phyloP scores from a whole-genome alignment of 2,329 filamentous ascomycete genomes.

The Trichoderma sp. region DNA sequence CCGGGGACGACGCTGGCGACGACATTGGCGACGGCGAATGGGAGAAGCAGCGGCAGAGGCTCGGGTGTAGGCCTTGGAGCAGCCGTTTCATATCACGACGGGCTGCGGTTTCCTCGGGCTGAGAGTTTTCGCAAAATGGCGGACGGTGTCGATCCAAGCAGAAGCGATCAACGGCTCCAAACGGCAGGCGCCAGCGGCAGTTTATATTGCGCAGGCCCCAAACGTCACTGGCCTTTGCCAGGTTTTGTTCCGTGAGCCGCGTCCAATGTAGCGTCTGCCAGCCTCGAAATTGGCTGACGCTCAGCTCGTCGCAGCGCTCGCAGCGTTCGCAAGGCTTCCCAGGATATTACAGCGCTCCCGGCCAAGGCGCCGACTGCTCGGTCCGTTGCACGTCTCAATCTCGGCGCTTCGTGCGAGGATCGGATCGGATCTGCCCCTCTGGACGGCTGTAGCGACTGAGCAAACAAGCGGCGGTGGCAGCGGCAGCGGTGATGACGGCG shows the following conservation, averaged over 20 bases:
- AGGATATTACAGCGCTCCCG: not conserved
- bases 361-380: not conserved
- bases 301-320: not conserved
- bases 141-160: not conserved
- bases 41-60: slow-evolving; percentile 12
- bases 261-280: slow-evolving; percentile 3
- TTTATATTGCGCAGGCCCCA: slow-evolving; percentile 25
- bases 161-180: not conserved
- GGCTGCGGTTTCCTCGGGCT: slow-evolving; percentile 5
- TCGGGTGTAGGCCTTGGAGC: slow-evolving; percentile 24
- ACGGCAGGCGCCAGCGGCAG: slow-evolving; percentile 18
- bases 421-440: not conserved
- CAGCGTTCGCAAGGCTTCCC: not conserved
- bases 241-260: slow-evolving; percentile 18
- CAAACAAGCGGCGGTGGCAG: not conserved
- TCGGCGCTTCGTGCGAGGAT: not conserved
- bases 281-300: slow-evolving; percentile 20
- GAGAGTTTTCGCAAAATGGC: not conserved
- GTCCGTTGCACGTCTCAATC: not conserved
- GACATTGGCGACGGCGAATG: slow-evolving; percentile 10
- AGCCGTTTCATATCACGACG: slow-evolving; percentile 28
- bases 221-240: slow-evolving; percentile 2
- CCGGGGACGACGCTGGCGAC: slow-evolving; percentile 20
- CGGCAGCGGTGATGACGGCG: slow-evolving; percentile 12
- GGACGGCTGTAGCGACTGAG: not conserved